A percentile compares a stretch with the other conserved stretches of the same genome.
phyloP scores from a whole-genome alignment of 1,284 basidiomycete genomes.

The Phylloboletellus chloephorus region DNA sequence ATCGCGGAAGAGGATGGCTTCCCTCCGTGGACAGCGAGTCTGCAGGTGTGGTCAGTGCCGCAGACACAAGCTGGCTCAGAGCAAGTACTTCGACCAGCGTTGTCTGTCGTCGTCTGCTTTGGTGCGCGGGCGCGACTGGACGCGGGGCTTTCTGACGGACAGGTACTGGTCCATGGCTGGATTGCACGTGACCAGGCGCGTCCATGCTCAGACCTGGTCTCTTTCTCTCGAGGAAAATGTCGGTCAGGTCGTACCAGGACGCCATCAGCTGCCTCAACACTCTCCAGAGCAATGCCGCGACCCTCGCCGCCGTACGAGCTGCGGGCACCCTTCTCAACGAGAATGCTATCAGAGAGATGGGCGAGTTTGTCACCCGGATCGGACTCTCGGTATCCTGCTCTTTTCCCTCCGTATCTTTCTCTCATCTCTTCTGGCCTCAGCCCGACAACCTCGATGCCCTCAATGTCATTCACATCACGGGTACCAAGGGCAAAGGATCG shows the following conservation, averaged over 20 bases:
- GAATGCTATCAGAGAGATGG: slow-evolving; percentile 82
- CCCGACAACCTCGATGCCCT: slow-evolving; percentile 76
- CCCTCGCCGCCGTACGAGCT: slow-evolving; percentile 79
- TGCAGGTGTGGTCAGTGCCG: slow-evolving; percentile 5
- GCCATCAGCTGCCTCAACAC: slow-evolving; percentile 88
- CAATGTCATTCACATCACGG: slow-evolving; percentile 95
- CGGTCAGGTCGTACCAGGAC: slow-evolving; percentile 56
- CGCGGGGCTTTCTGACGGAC: slow-evolving; percentile 31
- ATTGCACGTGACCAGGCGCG: slow-evolving; percentile 17
- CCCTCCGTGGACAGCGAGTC: slow-evolving; percentile 30
- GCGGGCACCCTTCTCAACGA: slow-evolving; percentile 67
- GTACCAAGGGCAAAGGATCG: slow-evolving; percentile 98
- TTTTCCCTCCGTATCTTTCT: slow-evolving; percentile 6
- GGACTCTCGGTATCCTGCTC: slow-evolving; percentile 78
- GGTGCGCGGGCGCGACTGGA: slow-evolving; percentile 15
- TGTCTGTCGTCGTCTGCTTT: slow-evolving; percentile 19
- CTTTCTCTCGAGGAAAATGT: slow-evolving; percentile 37
- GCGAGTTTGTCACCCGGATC: slow-evolving; percentile 84
- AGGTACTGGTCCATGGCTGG: slow-evolving; percentile 40
- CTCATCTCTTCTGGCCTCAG: slow-evolving; percentile 14
- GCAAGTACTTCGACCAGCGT: slow-evolving; percentile 14
- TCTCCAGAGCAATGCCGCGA: slow-evolving; percentile 91
- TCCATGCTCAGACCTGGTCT: slow-evolving; percentile 11
- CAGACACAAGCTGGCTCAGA: neutral
- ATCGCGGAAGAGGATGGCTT: slow-evolving; percentile 42